Conservation (phyloP, 1,284 basidiomycete species). For the Leccinum fallax region DNA sequence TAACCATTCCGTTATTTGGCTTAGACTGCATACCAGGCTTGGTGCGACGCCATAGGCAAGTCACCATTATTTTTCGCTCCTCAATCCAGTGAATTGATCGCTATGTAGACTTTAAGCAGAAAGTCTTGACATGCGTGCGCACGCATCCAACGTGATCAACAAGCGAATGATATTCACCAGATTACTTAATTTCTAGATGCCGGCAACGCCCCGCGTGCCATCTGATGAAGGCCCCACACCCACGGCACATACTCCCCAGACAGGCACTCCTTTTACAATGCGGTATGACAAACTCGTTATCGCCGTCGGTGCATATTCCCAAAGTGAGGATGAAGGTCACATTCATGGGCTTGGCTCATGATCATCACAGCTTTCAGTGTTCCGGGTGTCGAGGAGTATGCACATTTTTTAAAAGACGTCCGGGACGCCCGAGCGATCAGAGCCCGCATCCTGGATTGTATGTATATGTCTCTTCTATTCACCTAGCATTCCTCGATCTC, state of each 20-base stretch:
- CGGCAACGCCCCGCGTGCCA: conserved; percentile 50
- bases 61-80: not conserved
- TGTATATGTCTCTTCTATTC: conserved; percentile 20
- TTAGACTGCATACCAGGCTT: conserved; percentile 67
- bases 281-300: conserved; percentile 84
- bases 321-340: conserved; percentile 51
- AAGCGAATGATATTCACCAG: not conserved
- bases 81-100: conserved; percentile 10
- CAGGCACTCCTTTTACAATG: conserved; percentile 46
- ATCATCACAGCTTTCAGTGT: conserved; percentile 56
- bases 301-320: conserved; percentile 82
- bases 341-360: conserved; percentile 2
- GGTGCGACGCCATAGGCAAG: conserved; percentile 69
- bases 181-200: conserved; percentile 44
- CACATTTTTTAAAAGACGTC: conserved; percentile 83
- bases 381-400: conserved; percentile 75
- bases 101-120: conserved; percentile 60
- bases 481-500: conserved; percentile 3
- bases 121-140: conserved; percentile 61
- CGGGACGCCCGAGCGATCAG: conserved; percentile 82
- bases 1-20: not conserved
- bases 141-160: conserved; percentile 1
- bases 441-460: conserved; percentile 72
- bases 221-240: conserved; percentile 29
- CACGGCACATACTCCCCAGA: conserved; percentile 10